Base-by-base conservation (phyloP, 176 grass and related monocot species). In the Raddia guianensis region DNA sequence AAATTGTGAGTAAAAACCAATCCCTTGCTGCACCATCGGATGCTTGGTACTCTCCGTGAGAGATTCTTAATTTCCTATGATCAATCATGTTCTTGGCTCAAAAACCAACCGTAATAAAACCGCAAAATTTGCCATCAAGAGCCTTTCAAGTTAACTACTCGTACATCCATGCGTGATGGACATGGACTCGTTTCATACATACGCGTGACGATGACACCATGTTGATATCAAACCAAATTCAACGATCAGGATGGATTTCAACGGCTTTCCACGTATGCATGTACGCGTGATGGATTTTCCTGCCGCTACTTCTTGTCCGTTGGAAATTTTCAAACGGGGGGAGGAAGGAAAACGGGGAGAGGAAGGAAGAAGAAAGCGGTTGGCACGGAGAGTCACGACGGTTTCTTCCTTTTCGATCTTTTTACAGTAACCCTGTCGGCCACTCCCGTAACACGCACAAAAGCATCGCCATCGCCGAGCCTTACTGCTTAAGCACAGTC, bases 1-100 rank as follows among this genome's bases (percentile, higher is more conserved):
- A 81, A 88, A 85, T 60, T 89, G 87, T 89, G 87, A 89, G 49
- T 89, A 89, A 89, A 89, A 89, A 86, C 67, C 82, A 53, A 45
- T 14, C 83, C 78, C 58, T 82, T 88, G 60, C 74, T 72, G 82
- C 82, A 81, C 63, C n/a, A 62, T 1, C 37, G 0, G 21, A 15
- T 5, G 9, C 49, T 51, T 62, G 60, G 16, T 37, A 46, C 61
- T 53, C 68, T 34, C 32, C 40, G 76, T 64, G 74, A 57, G 15
- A 16, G 62, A 16, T 11, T 66, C 49, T 43, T 58, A 9, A 3
- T 14, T 16, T 42, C 48, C 9, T 49, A 27, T n/a, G 15, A 67
- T 15, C 71, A 27, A 50, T 12, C 65, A 44, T 62, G 55, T 44
- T 79, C 49, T 65, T 71, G 70, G 55, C 27, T 76, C 50, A 37